Percentiles rank a stretch among this genome's conserved stretches.
phyloP scores from a whole-genome alignment of 345 rosid species.

The Melaleuca quinquenervia region DNA sequence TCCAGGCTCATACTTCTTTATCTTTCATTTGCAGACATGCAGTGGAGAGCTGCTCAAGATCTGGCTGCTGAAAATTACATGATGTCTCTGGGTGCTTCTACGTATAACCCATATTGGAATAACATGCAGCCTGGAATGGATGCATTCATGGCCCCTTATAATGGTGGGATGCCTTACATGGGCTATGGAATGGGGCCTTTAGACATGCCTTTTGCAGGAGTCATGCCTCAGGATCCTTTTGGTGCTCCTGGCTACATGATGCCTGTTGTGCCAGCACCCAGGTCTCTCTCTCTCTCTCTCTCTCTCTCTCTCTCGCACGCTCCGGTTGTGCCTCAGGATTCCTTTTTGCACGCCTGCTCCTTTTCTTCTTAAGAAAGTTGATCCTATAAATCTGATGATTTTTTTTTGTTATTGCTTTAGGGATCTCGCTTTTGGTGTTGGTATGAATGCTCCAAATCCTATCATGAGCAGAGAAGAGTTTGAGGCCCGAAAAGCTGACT shows the following conservation, averaged over 20 bases:
- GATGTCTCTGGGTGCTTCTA: constrained; percentile 76
- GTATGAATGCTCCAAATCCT: constrained; percentile 69
- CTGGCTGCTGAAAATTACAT: constrained; percentile 54
- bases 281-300: constrained; percentile 16
- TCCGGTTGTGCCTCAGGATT: neutral
- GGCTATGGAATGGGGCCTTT: constrained; percentile 51
- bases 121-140: constrained; percentile 82
- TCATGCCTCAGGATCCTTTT: constrained; percentile 58
- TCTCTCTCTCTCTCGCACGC: neutral
- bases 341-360: neutral
- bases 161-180: constrained; percentile 46
- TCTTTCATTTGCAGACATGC: constrained; percentile 33
- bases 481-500: constrained; percentile 81
- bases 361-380: neutral
- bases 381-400: neutral
- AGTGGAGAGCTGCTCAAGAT: constrained; percentile 66
- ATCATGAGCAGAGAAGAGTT: constrained; percentile 87
- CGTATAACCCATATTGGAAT: constrained; percentile 59
- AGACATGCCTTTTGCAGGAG: constrained; percentile 49
- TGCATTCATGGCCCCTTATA: constrained; percentile 41
- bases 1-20: neutral
- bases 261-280: constrained; percentile 57
- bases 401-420: constrained; percentile 14
- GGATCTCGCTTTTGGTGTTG: constrained; percentile 82
- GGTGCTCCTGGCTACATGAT: constrained; percentile 47